These are phyloP conservation scores for Microcyclospora tardicrescens DNA, from an alignment of 2,329 filamentous ascomycete species.

Conservation along the genomic window DNA sequence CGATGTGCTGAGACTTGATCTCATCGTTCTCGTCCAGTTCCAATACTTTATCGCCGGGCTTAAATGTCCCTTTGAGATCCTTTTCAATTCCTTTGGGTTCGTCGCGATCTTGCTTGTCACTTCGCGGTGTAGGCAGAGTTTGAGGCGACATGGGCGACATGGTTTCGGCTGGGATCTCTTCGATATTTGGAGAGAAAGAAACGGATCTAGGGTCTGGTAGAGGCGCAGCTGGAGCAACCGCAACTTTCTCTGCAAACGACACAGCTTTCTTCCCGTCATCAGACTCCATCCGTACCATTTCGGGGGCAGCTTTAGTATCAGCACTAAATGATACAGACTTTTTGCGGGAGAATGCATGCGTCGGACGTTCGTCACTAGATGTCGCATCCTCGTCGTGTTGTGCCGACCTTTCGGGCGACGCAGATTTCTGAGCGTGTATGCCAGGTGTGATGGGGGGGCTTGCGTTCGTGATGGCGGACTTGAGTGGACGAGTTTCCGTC, in stretches of 20 bases:
- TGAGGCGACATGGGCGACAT: neutral
- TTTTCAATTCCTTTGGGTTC: conserved; percentile 1
- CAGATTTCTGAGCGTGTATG: neutral
- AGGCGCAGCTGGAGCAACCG: conserved; percentile 21
- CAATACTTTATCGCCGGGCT: conserved; percentile 28
- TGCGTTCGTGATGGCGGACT: conserved; percentile 8
- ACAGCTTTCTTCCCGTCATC: conserved; percentile 23
- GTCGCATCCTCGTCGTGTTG: conserved; percentile 8
- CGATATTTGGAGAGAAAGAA: conserved; percentile 20
- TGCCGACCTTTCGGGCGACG: conserved; percentile 1
- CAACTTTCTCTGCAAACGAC: conserved; percentile 24
- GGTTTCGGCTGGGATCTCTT: conserved; percentile 17
- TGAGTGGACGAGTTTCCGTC: conserved; percentile 4
- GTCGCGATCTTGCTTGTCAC: conserved; percentile 8
- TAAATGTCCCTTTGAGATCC: conserved; percentile 18
- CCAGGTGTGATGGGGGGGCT: conserved; percentile 2
- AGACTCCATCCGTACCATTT: conserved; percentile 17
- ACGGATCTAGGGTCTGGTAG: conserved; percentile 20
- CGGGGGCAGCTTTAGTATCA: conserved; percentile 41
- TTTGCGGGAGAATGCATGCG: conserved; percentile 13
- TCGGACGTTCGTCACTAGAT: neutral
- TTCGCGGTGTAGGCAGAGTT: conserved; percentile 1
- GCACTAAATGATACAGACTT: conserved; percentile 53
- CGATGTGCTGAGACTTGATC: conserved; percentile 29
- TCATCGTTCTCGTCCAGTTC: conserved; percentile 33